Evolutionary conservation across 1,139 yeast species (phyloP).

Genomic region (Starmera stellimalicola): DNA sequence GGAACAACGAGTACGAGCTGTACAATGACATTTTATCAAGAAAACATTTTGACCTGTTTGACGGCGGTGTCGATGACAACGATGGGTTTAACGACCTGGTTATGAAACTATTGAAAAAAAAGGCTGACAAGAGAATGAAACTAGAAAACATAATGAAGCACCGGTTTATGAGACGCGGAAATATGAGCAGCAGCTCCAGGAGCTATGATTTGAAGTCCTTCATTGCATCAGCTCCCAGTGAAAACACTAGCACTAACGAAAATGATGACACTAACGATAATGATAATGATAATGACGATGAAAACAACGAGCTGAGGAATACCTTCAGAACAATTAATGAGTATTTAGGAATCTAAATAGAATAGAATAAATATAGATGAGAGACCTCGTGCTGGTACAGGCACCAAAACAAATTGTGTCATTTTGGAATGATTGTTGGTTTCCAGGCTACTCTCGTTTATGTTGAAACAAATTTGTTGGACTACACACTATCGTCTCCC

Average conservation of each 20-base stretch:
- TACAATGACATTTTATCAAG: slow-evolving; percentile 76
- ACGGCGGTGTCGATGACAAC: slow-evolving; percentile 6
- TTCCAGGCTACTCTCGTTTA: too few relatives aligned
- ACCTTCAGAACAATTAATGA: neutral
- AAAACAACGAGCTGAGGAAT: too few relatives aligned
- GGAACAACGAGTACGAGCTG: slow-evolving; percentile 78
- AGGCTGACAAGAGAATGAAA: neutral
- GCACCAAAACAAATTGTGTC: too few relatives aligned
- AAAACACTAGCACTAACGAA: too few relatives aligned
- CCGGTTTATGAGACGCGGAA: neutral
- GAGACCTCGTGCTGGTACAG: too few relatives aligned
- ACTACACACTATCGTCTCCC: too few relatives aligned
- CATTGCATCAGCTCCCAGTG: too few relatives aligned
- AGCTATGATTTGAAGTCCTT: neutral
- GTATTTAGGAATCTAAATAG: neutral
- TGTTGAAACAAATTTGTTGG: too few relatives aligned
- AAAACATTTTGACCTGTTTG: slow-evolving; percentile 32
- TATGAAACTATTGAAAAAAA: slow-evolving; percentile 18
- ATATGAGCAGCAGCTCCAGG: neutral
- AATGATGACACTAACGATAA: slow-evolving; percentile 24
- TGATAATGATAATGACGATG: slow-evolving; percentile 3
- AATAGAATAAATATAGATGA: too few relatives aligned
- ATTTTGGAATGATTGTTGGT: too few relatives aligned
- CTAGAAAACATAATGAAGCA: neutral
- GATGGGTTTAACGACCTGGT: slow-evolving; percentile 23